A percentile compares a stretch with the other conserved stretches of the same genome.
Evolutionary conservation across 129 eudicot genomes (phyloP).

Genomic region (Tagetes patula): DNA sequence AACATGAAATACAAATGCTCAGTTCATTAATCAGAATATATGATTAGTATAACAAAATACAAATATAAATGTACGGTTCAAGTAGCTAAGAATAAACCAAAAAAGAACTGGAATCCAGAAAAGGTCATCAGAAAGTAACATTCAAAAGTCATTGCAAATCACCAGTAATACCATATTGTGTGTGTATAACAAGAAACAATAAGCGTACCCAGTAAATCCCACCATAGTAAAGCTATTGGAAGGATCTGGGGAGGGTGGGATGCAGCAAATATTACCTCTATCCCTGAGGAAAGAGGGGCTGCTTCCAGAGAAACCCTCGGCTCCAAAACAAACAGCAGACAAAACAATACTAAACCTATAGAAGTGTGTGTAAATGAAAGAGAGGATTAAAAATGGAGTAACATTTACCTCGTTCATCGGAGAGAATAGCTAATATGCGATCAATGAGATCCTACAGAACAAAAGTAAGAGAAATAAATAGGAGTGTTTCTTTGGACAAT

Average conservation of each 20-base stretch:
- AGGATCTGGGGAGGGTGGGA: too few relatives aligned
- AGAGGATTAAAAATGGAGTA: not conserved
- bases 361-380: not conserved
- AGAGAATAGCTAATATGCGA: constrained; percentile 63
- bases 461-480: constrained; percentile 23
- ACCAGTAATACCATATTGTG: not conserved
- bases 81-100: constrained; percentile 2
- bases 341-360: too few relatives aligned
- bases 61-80: not conserved
- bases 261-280: too few relatives aligned
- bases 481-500: constrained; percentile 1
- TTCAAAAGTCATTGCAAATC: constrained; percentile 7
- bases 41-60: constrained; percentile 2
- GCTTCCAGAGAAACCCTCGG: too few relatives aligned
- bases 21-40: not conserved
- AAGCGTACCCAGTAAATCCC: too few relatives aligned
- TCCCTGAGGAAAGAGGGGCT: too few relatives aligned
- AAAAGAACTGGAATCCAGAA: not conserved
- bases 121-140: constrained; percentile 6
- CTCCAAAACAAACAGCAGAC: too few relatives aligned
- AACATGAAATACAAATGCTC: constrained; percentile 18
- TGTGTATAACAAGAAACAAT: not conserved
- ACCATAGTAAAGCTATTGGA: too few relatives aligned
- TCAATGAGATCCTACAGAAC: constrained; percentile 80
- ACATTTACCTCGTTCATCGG: constrained; percentile 75